Evolutionary conservation across 805 yeast genomes (phyloP), one percentile per base, ranked within the genome.

Genomic region (Sungouiozyma intestinalis): DNA sequence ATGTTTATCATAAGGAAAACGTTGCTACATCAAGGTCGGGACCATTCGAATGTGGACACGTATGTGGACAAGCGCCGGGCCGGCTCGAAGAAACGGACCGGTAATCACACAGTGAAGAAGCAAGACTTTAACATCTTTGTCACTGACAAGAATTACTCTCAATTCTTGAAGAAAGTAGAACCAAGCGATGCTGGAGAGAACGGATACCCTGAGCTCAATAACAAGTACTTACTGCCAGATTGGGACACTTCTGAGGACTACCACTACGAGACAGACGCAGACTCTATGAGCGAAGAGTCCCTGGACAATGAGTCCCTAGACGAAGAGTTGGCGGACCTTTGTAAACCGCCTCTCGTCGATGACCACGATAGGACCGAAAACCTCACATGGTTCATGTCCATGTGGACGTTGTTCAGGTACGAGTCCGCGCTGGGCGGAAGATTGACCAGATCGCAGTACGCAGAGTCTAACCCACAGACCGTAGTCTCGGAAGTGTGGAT

Each of bases 371-470:
- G 11, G 11, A 36, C 11, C 33, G 54, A 35, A 35, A 53, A 40
- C 50, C 49, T 43, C 16, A 55, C n/a, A 3, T 65, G 51, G 57
- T 48, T 35, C 21, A 52, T 44, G 31, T 65, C 53, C 31, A 54
- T 45, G 62, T 67, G 52, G 53, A 45, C 48, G 33, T 56, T 50
- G 17, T 42, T 45, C 40, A 55, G 36, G 47, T 55, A 39, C 8
- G 60, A 62, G 44, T 36, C 58, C 4, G 32, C 39, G 9, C 33
- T 46, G 7, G 57, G 56, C 20, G 38, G 40, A 31, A 48, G 63
- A 32, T 40, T 66, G 3, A 68, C 72, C 2, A 56, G 72, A 42
- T 54, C 65, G 1, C 50, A 56, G 40, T 67, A 62, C 45, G 52
- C 58, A 5, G 39, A 50, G 5, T 16, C 53, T n/a, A 57, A 63